phyloP scores from a whole-genome alignment of 768 basidiomycete species.

The Phlebiopsis gigantea region DNA sequence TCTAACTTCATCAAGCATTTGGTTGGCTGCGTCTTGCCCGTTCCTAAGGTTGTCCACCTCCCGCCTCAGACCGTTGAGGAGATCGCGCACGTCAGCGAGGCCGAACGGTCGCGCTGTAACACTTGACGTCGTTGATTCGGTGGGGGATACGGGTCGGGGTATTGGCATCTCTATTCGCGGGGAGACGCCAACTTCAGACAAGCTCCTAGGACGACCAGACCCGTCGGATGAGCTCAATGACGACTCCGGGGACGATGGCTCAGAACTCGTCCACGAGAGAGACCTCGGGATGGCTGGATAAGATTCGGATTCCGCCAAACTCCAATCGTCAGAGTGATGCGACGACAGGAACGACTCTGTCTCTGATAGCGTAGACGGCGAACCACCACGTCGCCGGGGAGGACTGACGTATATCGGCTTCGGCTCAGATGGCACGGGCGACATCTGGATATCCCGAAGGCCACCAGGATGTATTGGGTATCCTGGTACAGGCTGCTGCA shows the following conservation, averaged over 20 bases:
- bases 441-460: background rate
- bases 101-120: conserved; percentile 33
- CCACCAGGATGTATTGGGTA: background rate
- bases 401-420: conserved; percentile 33
- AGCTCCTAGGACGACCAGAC: conserved; percentile 5
- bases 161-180: background rate
- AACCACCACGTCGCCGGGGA: conserved; percentile 36
- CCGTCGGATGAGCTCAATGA: conserved; percentile 18
- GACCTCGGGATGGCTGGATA: conserved; percentile 28
- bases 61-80: conserved; percentile 53
- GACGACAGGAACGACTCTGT: conserved; percentile 44
- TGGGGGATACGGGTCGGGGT: conserved; percentile 19
- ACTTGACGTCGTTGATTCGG: conserved; percentile 28
- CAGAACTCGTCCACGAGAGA: conserved; percentile 31
- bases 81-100: conserved; percentile 43
- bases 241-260: conserved; percentile 25
- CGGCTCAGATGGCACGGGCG: conserved; percentile 7
- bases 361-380: conserved; percentile 33
- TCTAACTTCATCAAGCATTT: conserved; percentile 58
- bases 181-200: conserved; percentile 1
- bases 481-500: conserved; percentile 4
- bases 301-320: conserved; percentile 36
- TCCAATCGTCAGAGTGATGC: conserved; percentile 71
- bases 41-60: conserved; percentile 57
- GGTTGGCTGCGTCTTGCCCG: conserved; percentile 55